phyloP scores from a whole-genome alignment of 345 rosid species.

The Hibiscus syriacus region DNA sequence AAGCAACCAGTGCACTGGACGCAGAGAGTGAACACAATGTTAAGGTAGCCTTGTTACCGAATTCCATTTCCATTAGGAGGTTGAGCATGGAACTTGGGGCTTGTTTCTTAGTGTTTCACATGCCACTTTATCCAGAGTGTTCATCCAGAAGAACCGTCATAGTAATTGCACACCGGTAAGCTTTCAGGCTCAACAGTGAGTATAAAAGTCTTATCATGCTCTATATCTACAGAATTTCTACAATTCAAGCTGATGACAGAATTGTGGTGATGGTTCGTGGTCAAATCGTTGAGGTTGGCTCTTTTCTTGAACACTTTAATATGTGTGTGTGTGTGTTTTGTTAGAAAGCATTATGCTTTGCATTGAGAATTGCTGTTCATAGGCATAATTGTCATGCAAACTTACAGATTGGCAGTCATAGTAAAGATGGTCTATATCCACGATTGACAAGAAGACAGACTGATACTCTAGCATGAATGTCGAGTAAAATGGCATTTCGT shows the following conservation, averaged over 20 bases:
- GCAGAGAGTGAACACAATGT: constrained; percentile 97
- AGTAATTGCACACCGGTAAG: constrained; percentile 84
- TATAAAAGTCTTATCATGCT: constrained; percentile 7
- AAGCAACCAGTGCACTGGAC: constrained; percentile 93
- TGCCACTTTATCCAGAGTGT: constrained; percentile 44
- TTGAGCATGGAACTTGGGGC: neutral
- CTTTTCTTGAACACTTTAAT: neutral
- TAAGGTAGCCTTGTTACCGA: constrained; percentile 42
- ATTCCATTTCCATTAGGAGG: neutral
- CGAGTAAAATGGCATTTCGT: neutral
- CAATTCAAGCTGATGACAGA: constrained; percentile 84
- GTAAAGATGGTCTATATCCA: constrained; percentile 70
- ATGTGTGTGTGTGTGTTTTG: neutral
- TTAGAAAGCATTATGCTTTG: neutral
- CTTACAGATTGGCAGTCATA: constrained; percentile 76
- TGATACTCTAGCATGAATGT: constrained; percentile 62
- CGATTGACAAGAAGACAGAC: constrained; percentile 78
- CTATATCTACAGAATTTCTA: constrained; percentile 65
- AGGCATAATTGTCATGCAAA: neutral
- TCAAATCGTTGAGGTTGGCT: constrained; percentile 63
- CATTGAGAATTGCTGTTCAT: neutral
- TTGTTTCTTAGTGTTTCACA: constrained; percentile 8
- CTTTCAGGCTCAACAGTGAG: neutral
- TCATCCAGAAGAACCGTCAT: constrained; percentile 67
- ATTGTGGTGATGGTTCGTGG: constrained; percentile 87